Evolutionary conservation across 345 rosid genomes (phyloP), one percentile per base, ranked within the genome.

Genomic region (Cardamine resedifolia): DNA sequence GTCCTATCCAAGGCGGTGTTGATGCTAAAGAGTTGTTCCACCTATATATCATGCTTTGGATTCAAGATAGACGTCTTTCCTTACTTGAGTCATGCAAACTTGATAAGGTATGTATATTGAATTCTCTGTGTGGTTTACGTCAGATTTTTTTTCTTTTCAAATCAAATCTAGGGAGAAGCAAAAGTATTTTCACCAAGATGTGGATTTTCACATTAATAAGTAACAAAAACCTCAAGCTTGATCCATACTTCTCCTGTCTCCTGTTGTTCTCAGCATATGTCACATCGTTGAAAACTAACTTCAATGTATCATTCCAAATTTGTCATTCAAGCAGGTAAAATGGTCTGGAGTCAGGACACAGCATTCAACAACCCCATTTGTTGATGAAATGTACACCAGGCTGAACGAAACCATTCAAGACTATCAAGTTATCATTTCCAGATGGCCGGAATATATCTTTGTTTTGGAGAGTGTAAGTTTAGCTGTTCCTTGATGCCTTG

Each of bases 361-460:
- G 62, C 93, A 91, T 78, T 87, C 92, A 55, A 95, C 99, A 30
- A 95, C 99, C 64, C 97, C 99, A 47, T 95, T 95, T 60, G 78
- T 95, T 57, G 97, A 95, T 78, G 97, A 91, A 59, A 90, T 95
- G 92, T 95, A 95, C 73, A 96, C 89, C 4, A 90, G 93, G 55
- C 77, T 95, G 55, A 82, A 80, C 41, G 96, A 86, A 76, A 91
- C 96, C 67, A 76, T 90, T 70, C 83, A 68, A 26, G 87, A 84
- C 72, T 95, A 95, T 43, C 96, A 91, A 82, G 88, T 95, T 68
- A 90, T 91, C 75, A 95, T 90, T 49, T 85, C 93, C 83, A 83
- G 97, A 64, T 95, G 99, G 99, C 99, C 99, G 28, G 96, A 91
- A 58, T 95, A 95, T 76, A 84, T 86, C 66, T 88, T 95, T 64